Base-by-base conservation (phyloP, 495 filamentous ascomycete genomes). In the Hypoxylon subgilvum region DNA sequence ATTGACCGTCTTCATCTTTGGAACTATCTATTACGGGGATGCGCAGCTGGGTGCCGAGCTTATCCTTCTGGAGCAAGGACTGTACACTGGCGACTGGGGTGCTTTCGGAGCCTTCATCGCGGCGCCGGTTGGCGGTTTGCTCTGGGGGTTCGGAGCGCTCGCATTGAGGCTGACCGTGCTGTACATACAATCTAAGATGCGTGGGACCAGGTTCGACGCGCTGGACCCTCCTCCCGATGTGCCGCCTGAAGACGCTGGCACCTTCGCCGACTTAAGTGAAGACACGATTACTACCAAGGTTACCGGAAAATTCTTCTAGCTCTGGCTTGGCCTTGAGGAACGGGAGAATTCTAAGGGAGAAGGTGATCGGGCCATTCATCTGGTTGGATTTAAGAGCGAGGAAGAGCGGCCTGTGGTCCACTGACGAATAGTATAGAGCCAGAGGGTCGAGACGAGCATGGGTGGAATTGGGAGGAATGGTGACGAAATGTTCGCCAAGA, bases 41-140 rank as follows among this genome's bases (percentile, higher is more conserved):
- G 83, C 85, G 3, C 67, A 79, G n/a, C 55, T 76, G 22, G 88
- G 85, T 5, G 86, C 78, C 8, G 77, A 86, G 55, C 78, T 91
- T 16, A 77, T 91, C 50, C 72, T 91, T 14, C 71, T 91, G n/a
- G 75, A 88, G 58, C 71, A 83, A 46, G 88, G 88, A 0, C 73
- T 91, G 10, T 91, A 88, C 68, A 82, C 75, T 0, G 76, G 82
- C 32, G 88, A 89, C 63, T 91, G 88, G 88, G 84, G 82, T 55
- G 85, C 79, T 5, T 91, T 91, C 64, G 88, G 88, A 42, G 87
- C 87, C n/a, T 91, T 91, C 47, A 78, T 90, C 8, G 88, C 84
- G n/a, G 86, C 86, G 4, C 88, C 88, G 1, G 60, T 90, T 12
- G 88, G 88, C 6, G 86, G 87, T 6, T 47, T 91, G 8, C 71